Percentiles rank a stretch among this genome's conserved stretches.
Conservation (phyloP, 73 alveolate species). For the Stentor roeselii region DNA sequence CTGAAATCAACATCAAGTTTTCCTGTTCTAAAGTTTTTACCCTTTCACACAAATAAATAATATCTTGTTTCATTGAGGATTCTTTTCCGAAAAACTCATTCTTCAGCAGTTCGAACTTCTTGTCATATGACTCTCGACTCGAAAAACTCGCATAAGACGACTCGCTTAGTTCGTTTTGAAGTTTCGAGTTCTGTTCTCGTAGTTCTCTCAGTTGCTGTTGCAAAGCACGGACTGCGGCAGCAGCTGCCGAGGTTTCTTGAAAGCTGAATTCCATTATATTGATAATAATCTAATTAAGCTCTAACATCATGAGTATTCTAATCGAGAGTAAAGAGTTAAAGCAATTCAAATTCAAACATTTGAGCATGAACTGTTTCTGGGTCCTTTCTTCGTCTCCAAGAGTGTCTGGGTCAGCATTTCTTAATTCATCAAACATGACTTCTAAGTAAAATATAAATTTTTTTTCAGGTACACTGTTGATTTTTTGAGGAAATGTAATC, state of each 20-base stretch:
- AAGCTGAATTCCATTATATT: no score
- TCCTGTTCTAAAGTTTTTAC: not conserved
- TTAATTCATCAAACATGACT: no score
- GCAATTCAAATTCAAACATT: no score
- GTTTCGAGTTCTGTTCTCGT: not conserved
- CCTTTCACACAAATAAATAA: not conserved
- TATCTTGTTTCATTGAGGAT: not conserved
- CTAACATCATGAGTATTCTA: no score
- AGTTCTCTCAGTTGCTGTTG: not conserved
- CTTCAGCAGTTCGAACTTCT: not conserved
- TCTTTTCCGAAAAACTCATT: not conserved
- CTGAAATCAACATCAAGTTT: not conserved
- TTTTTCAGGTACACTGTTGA: no score
- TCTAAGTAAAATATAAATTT: no score
- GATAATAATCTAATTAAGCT: no score
- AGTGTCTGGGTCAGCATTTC: no score
- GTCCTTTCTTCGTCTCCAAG: no score
- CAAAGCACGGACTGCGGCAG: not conserved
- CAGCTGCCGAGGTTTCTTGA: slow-evolving; percentile 4
- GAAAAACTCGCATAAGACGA: not conserved
- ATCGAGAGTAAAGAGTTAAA: no score
- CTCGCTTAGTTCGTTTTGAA: not conserved
- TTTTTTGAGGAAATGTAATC: no score
- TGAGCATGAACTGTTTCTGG: no score
- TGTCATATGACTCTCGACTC: not conserved